Evolutionary conservation across 2,329 filamentous ascomycete genomes (phyloP), one percentile per base, ranked within the genome.

Genomic region (Drechslera avenae): DNA sequence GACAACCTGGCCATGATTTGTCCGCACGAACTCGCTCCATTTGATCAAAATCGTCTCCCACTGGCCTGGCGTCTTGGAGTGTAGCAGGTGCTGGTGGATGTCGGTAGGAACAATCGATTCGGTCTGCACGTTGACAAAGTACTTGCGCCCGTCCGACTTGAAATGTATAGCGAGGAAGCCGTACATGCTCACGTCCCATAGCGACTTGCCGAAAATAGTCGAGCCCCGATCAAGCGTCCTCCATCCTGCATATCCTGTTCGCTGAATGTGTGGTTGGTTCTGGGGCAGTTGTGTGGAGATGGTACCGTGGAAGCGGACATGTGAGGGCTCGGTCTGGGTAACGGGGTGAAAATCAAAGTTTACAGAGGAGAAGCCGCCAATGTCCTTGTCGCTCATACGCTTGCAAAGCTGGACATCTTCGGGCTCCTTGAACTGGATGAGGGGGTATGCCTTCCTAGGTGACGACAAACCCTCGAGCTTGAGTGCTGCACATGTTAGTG

Each of bases 31-130:
- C 59, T 96, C 91, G 63, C 87, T 88, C 83, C 92, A 94, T 56
- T 88, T 89, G 57, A 99, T 88, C 39, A 95, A 75, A n/a, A 97
- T 83, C 1, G 94, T 97, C 80, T 99, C 93, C 94, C 94, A 99
- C 65, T 92, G 83, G 1, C 91, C 91, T 0, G 89, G 86, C 7
- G 84, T 83, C 66, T 86, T 87, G 7, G 88, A 82, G 62, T 91
- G 96, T 4, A 99, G 76, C 41, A 94, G 82, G 74, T 99, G 94
- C 73, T 99, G 94, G 73, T 97, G 94, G 57, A 99, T 81, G 72
- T 99, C 94, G n/a, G 91, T 93, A 9, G 91, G 89, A 39, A 96
- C 90, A 47, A 99, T 87, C 1, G 89, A 90, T 69, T 99, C 93
- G 3, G 92, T 96, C 78, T 97, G 94, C 13, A 99, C 79, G 74